Conservation (phyloP, 148 eudicot species). For the Cornus suecica region DNA sequence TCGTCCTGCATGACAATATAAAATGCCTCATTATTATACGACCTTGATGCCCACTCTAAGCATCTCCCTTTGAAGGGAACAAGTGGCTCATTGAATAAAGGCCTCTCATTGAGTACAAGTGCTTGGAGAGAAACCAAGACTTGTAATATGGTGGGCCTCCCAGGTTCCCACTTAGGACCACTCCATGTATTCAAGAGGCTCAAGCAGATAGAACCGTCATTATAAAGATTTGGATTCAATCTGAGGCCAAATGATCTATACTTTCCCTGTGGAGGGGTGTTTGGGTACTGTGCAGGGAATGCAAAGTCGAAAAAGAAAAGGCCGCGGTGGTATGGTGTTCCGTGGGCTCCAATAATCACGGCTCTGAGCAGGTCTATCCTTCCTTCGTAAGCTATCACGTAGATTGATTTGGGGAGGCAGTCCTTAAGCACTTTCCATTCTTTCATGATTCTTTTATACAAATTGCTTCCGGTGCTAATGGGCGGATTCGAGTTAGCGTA, state of each 20-base stretch:
- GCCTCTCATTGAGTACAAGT: slow-evolving; percentile 67
- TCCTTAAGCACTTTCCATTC: slow-evolving; percentile 65
- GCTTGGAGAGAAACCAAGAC: slow-evolving; percentile 78
- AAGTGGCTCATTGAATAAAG: slow-evolving; percentile 69
- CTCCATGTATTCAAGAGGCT: slow-evolving; percentile 79
- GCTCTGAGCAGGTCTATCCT: slow-evolving; percentile 69
- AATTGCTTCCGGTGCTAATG: neutral
- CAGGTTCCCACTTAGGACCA: slow-evolving; percentile 58
- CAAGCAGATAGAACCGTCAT: slow-evolving; percentile 54
- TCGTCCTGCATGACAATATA: slow-evolving; percentile 51
- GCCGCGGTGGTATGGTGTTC: slow-evolving; percentile 83
- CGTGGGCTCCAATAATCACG: slow-evolving; percentile 64
- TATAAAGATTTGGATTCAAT: slow-evolving; percentile 72
- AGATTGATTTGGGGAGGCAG: slow-evolving; percentile 56
- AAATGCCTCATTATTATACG: slow-evolving; percentile 51
- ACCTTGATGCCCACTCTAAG: slow-evolving; percentile 25
- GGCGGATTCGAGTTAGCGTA: slow-evolving; percentile 15
- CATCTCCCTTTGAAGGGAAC: slow-evolving; percentile 13
- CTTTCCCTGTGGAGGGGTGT: slow-evolving; percentile 46
- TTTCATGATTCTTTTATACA: slow-evolving; percentile 49
- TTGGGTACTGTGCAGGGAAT: slow-evolving; percentile 65
- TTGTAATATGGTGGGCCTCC: slow-evolving; percentile 54
- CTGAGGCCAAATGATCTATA: slow-evolving; percentile 58
- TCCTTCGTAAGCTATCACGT: slow-evolving; percentile 60
- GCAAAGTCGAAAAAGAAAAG: too few relatives aligned